These are phyloP conservation scores for Kluyveromyces aestuarii DNA, from an alignment of 805 yeast species.

Conservation along the genomic window DNA sequence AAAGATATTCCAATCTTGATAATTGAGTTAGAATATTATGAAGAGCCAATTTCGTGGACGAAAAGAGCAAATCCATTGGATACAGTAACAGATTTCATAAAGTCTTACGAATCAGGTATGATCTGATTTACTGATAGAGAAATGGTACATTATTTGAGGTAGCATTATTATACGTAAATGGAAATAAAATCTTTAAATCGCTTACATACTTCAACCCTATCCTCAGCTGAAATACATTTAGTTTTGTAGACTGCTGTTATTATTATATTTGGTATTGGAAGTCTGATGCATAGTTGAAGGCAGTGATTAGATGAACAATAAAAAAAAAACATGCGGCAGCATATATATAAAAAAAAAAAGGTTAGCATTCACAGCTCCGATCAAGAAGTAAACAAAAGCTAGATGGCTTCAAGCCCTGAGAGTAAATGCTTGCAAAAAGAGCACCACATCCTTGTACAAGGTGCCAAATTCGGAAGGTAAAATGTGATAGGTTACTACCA, in stretches of 20 bases:
- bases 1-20: neutral
- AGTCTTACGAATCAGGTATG: neutral
- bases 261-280: too few species aligned
- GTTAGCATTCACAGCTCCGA: neutral
- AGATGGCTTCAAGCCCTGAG: neutral
- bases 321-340: too few species aligned
- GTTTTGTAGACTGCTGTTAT: too few species aligned
- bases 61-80: neutral
- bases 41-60: neutral
- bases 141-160: too few species aligned
- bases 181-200: too few species aligned
- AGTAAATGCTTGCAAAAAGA: constrained; percentile 4
- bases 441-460: constrained; percentile 17
- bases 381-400: neutral
- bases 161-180: too few species aligned
- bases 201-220: too few species aligned
- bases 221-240: too few species aligned
- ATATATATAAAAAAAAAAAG: too few species aligned
- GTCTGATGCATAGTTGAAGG: too few species aligned
- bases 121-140: too few species aligned
- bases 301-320: too few species aligned
- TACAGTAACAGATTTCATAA: neutral
- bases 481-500: constrained; percentile 27
- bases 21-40: neutral
- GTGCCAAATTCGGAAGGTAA: constrained; percentile 24